These are phyloP conservation scores for Inga oerstediana DNA, from an alignment of 306 rosid genomes.

Conservation along the genomic window DNA sequence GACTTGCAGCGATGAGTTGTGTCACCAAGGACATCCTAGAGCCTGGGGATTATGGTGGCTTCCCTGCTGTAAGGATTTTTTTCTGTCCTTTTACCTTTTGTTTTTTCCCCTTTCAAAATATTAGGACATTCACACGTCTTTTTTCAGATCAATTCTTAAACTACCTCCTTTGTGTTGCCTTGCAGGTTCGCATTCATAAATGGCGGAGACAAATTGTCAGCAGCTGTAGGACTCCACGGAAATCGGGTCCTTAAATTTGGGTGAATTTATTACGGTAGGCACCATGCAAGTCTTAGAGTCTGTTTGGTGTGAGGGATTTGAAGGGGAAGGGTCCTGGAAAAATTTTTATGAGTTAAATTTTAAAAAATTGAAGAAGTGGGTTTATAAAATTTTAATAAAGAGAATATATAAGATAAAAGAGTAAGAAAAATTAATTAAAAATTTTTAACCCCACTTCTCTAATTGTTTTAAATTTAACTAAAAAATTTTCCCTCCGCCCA, in stretches of 20 bases:
- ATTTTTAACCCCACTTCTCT: too few species aligned
- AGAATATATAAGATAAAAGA: too few species aligned
- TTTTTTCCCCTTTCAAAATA: neutral
- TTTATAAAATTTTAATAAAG: too few species aligned
- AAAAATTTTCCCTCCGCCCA: too few species aligned
- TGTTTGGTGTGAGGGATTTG: too few species aligned
- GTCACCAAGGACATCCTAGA: conserved; percentile 82
- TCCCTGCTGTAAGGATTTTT: conserved; percentile 64
- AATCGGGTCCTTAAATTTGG: conserved; percentile 34
- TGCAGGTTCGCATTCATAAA: conserved; percentile 65
- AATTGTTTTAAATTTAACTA: too few species aligned
- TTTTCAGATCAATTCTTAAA: conserved; percentile 2
- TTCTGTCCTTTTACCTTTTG: neutral
- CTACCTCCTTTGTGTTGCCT: conserved; percentile 20
- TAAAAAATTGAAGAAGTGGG: too few species aligned
- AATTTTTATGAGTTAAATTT: too few species aligned
- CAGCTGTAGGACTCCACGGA: conserved; percentile 33
- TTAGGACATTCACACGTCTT: conserved; percentile 1
- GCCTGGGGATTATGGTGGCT: conserved; percentile 90
- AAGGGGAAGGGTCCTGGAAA: too few species aligned
- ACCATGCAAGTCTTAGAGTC: neutral
- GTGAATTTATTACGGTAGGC: neutral
- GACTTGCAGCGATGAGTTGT: conserved; percentile 83
- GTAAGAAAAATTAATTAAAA: too few species aligned
- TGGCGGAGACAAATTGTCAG: conserved; percentile 84